A percentile compares a stretch with the other conserved stretches of the same genome.
phyloP scores from a whole-genome alignment of 1,139 yeast species.

The Suhomyces bolitotheri region DNA sequence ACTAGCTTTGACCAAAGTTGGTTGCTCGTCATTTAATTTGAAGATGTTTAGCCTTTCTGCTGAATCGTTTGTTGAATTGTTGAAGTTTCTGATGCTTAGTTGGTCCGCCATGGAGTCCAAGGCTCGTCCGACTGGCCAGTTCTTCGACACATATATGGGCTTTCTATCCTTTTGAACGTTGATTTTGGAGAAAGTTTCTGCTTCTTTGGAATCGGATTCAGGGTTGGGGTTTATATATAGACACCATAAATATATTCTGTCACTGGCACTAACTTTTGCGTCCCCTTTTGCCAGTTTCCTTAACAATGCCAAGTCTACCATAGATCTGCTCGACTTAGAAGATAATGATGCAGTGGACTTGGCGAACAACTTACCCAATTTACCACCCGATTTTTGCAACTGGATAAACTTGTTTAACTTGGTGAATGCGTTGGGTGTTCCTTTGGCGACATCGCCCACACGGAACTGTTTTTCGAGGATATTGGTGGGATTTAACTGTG shows the following conservation, averaged over 20 bases:
- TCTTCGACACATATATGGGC: conserved; percentile 55
- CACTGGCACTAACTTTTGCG: conserved; percentile 48
- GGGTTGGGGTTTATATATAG: conserved; percentile 43
- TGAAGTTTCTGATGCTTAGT: conserved; percentile 55
- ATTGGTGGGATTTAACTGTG: conserved; percentile 28
- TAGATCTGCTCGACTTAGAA: conserved; percentile 11
- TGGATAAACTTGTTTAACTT: conserved; percentile 49
- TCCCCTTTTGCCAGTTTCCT: conserved; percentile 72
- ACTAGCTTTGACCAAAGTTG: conserved; percentile 28
- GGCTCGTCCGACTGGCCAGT: conserved; percentile 78
- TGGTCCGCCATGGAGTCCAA: conserved; percentile 65
- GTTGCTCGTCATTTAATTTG: conserved; percentile 30
- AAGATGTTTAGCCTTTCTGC: conserved; percentile 50
- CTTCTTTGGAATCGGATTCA: conserved; percentile 23
- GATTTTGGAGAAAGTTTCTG: conserved; percentile 24
- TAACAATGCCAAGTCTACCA: conserved; percentile 31
- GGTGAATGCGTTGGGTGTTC: conserved; percentile 38
- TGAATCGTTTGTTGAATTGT: conserved; percentile 49
- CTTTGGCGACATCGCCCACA: conserved; percentile 32
- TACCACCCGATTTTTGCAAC: conserved; percentile 23
- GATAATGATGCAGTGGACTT: conserved; percentile 9
- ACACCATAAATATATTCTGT: conserved; percentile 66
- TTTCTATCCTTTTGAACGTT: conserved; percentile 30
- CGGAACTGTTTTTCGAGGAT: conserved; percentile 27
- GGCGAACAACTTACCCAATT: conserved; percentile 18